Evolutionary conservation across 257 asterid species (phyloP), one percentile per base, ranked within the genome.

Genomic region (Sherardia arvensis): DNA sequence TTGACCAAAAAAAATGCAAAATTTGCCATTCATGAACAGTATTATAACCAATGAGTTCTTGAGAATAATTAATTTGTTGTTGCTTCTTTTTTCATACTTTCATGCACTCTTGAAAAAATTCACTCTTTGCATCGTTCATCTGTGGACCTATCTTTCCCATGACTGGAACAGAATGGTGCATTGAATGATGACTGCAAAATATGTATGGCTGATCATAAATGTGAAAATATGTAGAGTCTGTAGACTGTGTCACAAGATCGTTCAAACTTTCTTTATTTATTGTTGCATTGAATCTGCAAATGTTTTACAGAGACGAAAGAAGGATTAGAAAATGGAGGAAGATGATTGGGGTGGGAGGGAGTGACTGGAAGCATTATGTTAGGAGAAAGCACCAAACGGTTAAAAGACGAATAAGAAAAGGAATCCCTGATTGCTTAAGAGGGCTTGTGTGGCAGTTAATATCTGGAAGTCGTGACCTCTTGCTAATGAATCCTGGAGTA

Each of bases 331-430:
- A 93, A 78, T 93, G 99, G 99, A 90, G 99, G 69, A 93, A 84
- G 78, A 93, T 90, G 99, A 87, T 93, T 69, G 99, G 99, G 53
- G 96, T 87, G 78, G 97, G 99, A 25, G 97, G 99, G 64, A 90
- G 94, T 75, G 99, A 93, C 70, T 93, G 97, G 99, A 90, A 85
- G 87, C 94, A 93, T 75, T 93, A 90, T 75, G 81, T 87, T 69
- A 73, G 97, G 75, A 87, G 95, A 80, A 93, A 87, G 73, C 96
- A 92, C 65, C 95, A 93, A 68, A 95, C 87, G 69, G 97, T 93
- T 61, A 90, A 83, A 82, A 81, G 99, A 78, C 80, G 99, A 80
- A 87, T 93, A 73, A 83, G 99, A 69, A 93, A 90, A 83, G 99
- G 97, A 75, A 87, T 93, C 75, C 99, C 99, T 5, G 99, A 93